phyloP scores from a whole-genome alignment of 805 yeast genomes.

The Cyberlindnera maritima region DNA sequence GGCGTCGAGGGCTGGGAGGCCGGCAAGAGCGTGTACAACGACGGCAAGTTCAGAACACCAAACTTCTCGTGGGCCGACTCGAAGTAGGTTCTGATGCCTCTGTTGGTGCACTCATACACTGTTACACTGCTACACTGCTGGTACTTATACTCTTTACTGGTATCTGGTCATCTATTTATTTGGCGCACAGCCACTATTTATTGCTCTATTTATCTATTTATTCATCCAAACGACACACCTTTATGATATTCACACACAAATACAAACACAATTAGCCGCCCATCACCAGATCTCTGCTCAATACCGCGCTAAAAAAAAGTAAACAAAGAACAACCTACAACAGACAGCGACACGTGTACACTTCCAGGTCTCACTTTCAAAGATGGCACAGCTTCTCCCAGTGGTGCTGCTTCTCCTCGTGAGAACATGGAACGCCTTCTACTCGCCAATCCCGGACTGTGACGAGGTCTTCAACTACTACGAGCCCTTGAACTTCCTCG shows the following conservation, averaged over 20 bases:
- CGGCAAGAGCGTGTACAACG: conserved; percentile 44
- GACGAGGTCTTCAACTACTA: conserved; percentile 92
- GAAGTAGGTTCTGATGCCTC: neutral
- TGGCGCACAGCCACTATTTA: conserved; percentile 7
- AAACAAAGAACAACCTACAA: neutral
- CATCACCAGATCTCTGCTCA: too few species aligned
- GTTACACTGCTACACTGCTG: too few species aligned
- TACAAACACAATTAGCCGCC: too few species aligned
- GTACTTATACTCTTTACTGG: too few species aligned
- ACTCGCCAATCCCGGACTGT: conserved; percentile 81
- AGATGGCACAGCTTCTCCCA: conserved; percentile 9
- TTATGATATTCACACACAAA: too few species aligned
- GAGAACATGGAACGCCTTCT: conserved; percentile 42
- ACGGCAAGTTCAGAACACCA: conserved; percentile 36
- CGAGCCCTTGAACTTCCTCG: conserved; percentile 83
- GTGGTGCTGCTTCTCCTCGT: conserved; percentile 21
- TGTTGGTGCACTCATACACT: too few species aligned
- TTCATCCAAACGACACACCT: too few species aligned
- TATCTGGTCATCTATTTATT: too few species aligned
- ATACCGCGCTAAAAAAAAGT: too few species aligned
- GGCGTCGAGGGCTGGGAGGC: conserved; percentile 63
- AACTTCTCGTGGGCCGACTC: conserved; percentile 29
- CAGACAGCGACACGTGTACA: too few species aligned
- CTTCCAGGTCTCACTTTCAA: too few species aligned
- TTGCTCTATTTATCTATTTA: neutral